phyloP scores from a whole-genome alignment of 2,329 filamentous ascomycete genomes.

The Phaeomoniella chlamydospora region DNA sequence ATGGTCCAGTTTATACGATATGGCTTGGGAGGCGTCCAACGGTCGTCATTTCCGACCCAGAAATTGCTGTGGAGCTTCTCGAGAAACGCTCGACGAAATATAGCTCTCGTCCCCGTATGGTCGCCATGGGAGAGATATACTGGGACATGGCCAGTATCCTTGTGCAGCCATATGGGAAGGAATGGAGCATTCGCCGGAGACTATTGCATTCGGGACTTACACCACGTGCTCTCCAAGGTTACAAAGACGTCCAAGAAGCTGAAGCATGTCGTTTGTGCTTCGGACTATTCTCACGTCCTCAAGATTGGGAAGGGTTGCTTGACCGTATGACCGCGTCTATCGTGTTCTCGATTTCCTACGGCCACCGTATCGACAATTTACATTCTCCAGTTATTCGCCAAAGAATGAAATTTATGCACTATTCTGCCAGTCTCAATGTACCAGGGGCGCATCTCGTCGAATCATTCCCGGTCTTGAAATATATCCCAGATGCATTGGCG shows the following conservation, averaged over 20 bases:
- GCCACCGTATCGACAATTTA: slow-evolving; percentile 27
- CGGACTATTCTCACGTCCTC: slow-evolving; percentile 26
- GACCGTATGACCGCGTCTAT: slow-evolving; percentile 21
- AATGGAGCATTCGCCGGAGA: slow-evolving; percentile 28
- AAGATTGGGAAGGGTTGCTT: not conserved
- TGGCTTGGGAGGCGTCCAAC: slow-evolving; percentile 17
- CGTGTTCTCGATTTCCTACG: slow-evolving; percentile 36
- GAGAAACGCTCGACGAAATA: slow-evolving; percentile 23
- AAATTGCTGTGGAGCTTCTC: slow-evolving; percentile 20
- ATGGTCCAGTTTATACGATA: slow-evolving; percentile 20
- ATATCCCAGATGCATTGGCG: slow-evolving; percentile 28
- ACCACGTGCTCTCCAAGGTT: slow-evolving; percentile 26
- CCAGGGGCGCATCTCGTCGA: slow-evolving; percentile 33
- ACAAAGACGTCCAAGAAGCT: slow-evolving; percentile 34
- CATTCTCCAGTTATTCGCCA: slow-evolving; percentile 29
- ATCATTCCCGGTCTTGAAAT: slow-evolving; percentile 27
- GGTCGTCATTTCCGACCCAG: slow-evolving; percentile 18
- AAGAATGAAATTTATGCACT: slow-evolving; percentile 34
- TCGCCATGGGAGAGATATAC: slow-evolving; percentile 14
- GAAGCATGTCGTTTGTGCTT: slow-evolving; percentile 33
- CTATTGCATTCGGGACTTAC: slow-evolving; percentile 29
- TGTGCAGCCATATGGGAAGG: slow-evolving; percentile 33
- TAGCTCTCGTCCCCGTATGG: slow-evolving; percentile 19
- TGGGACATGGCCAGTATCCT: slow-evolving; percentile 26
- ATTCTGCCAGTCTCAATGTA: slow-evolving; percentile 31